Evolutionary conservation across 2,329 filamentous ascomycete genomes (phyloP), one percentile per base, ranked within the genome.

Genomic region (Fusarium concolor): DNA sequence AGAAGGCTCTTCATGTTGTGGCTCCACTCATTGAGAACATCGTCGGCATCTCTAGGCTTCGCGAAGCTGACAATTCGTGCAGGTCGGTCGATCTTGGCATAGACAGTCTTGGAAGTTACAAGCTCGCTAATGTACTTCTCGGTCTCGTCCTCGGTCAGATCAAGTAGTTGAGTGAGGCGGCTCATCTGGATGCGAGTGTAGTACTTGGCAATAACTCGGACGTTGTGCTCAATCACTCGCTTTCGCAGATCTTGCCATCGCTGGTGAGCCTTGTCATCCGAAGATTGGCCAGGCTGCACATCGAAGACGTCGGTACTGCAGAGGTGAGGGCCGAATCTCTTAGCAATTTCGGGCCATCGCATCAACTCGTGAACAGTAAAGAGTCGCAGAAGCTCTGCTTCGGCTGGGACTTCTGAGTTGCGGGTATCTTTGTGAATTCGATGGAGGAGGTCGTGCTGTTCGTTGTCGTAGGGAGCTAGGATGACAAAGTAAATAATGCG

Each of bases 61-160:
- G 95, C 94, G 77, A 99, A 99, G 80, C 86, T 97, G 75, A 99
- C 94, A 64, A 98, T 87, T 60, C 92, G 88, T 8, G 96, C 96
- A 0, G 96, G 96, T 46, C 96, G 89, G 79, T 99, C 96, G 74
- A 99, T 99, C 82, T 97, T 96, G 67, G 96, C 96, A 76, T 96
- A 97, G 67, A 99, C 95, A 10, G 96, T 99, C 89, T 98, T 98
- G 70, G 92, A 94, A 41, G 94, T 97, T 49, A 99, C 96, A 64
- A 99, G 85, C 75, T 99, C 93, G 79, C 93, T 97, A 76, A 99
- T 97, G 84, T 98, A 98, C 86, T 97, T 97, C 83, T 99, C 96
- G 11, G 96, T 98, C 85, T 99, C 96, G 62, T 97, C 93, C 78
- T 97, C 94, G 2, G 91, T 91, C 71, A 99, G 85, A 77, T 99